Evolutionary conservation across 306 rosid genomes (phyloP).

Genomic region (Ziziphus jujuba): DNA sequence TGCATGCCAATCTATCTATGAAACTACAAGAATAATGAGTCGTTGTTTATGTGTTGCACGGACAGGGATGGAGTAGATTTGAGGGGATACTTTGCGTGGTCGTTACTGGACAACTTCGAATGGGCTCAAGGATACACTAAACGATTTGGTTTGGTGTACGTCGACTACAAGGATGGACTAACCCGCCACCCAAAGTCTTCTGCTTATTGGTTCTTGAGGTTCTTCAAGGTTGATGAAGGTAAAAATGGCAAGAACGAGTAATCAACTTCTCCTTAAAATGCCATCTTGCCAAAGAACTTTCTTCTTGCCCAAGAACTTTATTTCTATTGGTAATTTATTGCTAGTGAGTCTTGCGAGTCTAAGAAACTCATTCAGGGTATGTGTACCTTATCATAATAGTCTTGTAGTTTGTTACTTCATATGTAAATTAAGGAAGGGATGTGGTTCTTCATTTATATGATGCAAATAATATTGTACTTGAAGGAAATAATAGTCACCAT

Average conservation of each 20-base stretch:
- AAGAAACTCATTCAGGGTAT: no score
- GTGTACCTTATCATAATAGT: no score
- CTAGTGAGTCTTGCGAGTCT: background rate
- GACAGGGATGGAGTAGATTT: conserved; percentile 86
- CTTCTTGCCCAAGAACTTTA: no score
- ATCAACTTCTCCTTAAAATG: background rate
- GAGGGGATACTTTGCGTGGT: conserved; percentile 94
- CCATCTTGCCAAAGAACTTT: background rate
- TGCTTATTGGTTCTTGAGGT: conserved; percentile 82
- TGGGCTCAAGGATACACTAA: conserved; percentile 96
- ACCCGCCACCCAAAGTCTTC: conserved; percentile 91
- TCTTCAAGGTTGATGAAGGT: conserved; percentile 54
- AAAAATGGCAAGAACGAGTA: conserved; percentile 60
- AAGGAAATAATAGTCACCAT: no score
- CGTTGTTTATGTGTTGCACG: background rate
- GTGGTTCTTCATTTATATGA: no score
- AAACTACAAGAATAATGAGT: background rate
- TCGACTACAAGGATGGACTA: conserved; percentile 77
- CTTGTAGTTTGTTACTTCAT: no score
- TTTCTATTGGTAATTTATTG: no score
- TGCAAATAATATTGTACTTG: no score
- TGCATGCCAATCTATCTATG: background rate
- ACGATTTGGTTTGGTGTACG: conserved; percentile 82
- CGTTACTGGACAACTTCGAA: conserved; percentile 87
- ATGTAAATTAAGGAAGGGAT: no score